Conservation (phyloP, 2,329 filamentous ascomycete genomes). For the Gyromitra esculenta region DNA sequence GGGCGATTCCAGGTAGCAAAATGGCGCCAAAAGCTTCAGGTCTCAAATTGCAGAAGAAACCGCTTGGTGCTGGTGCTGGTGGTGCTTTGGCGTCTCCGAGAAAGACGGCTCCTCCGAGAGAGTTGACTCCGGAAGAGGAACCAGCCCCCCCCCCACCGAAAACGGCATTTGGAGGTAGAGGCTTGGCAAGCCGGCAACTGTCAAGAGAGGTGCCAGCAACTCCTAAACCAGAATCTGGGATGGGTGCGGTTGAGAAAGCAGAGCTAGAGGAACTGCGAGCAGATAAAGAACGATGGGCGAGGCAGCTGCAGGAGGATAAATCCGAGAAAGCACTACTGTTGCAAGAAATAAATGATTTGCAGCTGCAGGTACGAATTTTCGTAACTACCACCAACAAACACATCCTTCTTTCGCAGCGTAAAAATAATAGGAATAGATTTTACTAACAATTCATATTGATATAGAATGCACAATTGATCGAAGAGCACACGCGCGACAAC, state of each 20-base stretch:
- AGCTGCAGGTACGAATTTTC: slow-evolving; percentile 61
- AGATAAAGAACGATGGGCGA: slow-evolving; percentile 80
- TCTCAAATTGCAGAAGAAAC: slow-evolving; percentile 70
- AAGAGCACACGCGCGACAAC: slow-evolving; percentile 95
- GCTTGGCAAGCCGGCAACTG: slow-evolving; percentile 85
- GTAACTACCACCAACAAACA: slow-evolving; percentile 27
- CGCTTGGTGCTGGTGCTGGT: slow-evolving; percentile 64
- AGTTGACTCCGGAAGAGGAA: slow-evolving; percentile 68
- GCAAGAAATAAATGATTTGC: slow-evolving; percentile 90
- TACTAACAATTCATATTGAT: slow-evolving; percentile 63
- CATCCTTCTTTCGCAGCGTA: slow-evolving; percentile 23
- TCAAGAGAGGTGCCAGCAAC: slow-evolving; percentile 73
- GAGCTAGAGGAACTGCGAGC: slow-evolving; percentile 88
- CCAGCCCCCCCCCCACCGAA: slow-evolving; percentile 64
- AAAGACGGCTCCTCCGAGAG: slow-evolving; percentile 65
- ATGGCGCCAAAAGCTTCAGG: slow-evolving; percentile 62
- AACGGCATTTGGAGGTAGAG: slow-evolving; percentile 74
- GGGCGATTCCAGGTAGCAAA: slow-evolving; percentile 64
- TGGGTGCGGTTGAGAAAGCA: slow-evolving; percentile 84
- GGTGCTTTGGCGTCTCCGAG: slow-evolving; percentile 65
- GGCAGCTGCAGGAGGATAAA: slow-evolving; percentile 80
- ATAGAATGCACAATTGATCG: slow-evolving; percentile 94
- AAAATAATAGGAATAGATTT: neutral
- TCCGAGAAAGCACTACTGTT: slow-evolving; percentile 82
- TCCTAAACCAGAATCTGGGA: slow-evolving; percentile 68